Base-by-base conservation (phyloP, 108 stramenopile genomes). In the Pseudonitzschia multiseries region DNA sequence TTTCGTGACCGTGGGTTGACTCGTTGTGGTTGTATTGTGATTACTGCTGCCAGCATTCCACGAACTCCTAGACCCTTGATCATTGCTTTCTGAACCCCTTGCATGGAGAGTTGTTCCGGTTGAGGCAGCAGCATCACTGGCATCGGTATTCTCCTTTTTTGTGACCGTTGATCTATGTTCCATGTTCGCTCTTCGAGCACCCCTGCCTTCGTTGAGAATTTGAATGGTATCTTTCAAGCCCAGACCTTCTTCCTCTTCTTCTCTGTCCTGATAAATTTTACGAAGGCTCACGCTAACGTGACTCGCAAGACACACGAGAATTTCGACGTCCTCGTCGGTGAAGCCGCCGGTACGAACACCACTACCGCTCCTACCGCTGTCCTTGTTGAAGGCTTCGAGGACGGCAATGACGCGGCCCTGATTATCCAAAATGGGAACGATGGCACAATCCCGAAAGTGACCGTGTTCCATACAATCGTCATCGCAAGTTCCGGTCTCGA, bases 321-420 rank as follows among this genome's bases (percentile, higher is more conserved):
- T 64, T 27, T 84, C 77, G 50, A 84, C 82, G 69, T 90, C 89
- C 15, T 62, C 29, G 28, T 79, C 57, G 8, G 82, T 75, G 66
- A 90, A 90, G 15, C 80, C 76, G 17, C 61, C 71, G 22, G 36
- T 36, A 36, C 6, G 36, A 36, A 20, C 64, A 43, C 51, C 56
- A 65, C 63, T 65, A 26, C 54, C 70, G 48, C 10, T 42, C 42
- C 6, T 42, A 54, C 44, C 43, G 74, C 41, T 60, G 27, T 40
- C 14, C 64, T 90, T 87, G 73, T 90, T 90, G 60, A 87, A 61
- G 17, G 87, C 89, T 53, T 86, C 84, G 36, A 90, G 68, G 17
- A 90, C 87, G 27, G 81, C 89, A 77, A 90, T 86, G 18, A 81
- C 67, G 20, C 68, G 54, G 2, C 87, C 86, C 48, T 78, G 26